These are phyloP conservation scores for Ogataea nonfermentans DNA, from an alignment of 805 yeast species.

Conservation along the genomic window DNA sequence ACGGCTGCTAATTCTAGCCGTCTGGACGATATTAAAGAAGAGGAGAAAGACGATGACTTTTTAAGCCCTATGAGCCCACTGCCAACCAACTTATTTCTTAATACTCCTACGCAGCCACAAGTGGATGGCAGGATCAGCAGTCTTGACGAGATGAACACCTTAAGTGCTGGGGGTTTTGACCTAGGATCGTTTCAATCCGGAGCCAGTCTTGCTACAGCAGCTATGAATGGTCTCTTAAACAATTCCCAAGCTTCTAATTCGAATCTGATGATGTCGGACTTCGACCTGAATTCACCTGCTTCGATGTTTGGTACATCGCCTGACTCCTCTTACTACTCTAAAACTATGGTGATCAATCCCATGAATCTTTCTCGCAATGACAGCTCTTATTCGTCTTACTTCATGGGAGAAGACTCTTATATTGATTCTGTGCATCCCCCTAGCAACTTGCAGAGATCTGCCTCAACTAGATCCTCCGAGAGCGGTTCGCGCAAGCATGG, in stretches of 20 bases:
- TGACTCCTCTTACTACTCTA: conserved; percentile 8
- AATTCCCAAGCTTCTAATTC: conserved; percentile 5
- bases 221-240: conserved; percentile 26
- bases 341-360: conserved; percentile 8
- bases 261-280: conserved; percentile 30
- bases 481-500: conserved; percentile 11
- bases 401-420: conserved; percentile 18
- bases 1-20: neutral
- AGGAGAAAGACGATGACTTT: conserved; percentile 16
- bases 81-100: conserved; percentile 8
- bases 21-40: conserved; percentile 25
- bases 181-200: conserved; percentile 34
- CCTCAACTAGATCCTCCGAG: conserved; percentile 17
- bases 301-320: conserved; percentile 22
- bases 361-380: conserved; percentile 6
- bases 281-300: conserved; percentile 24
- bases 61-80: conserved; percentile 19
- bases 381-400: conserved; percentile 10
- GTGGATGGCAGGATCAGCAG: neutral
- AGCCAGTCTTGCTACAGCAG: conserved; percentile 31
- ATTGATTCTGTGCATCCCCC: conserved; percentile 19
- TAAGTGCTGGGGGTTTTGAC: conserved; percentile 10
- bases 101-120: conserved; percentile 3
- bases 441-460: conserved; percentile 18
- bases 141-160: conserved; percentile 1